Evolutionary conservation across 2,329 filamentous ascomycete genomes (phyloP).

Genomic region (Microdochium trichocladiopsis): DNA sequence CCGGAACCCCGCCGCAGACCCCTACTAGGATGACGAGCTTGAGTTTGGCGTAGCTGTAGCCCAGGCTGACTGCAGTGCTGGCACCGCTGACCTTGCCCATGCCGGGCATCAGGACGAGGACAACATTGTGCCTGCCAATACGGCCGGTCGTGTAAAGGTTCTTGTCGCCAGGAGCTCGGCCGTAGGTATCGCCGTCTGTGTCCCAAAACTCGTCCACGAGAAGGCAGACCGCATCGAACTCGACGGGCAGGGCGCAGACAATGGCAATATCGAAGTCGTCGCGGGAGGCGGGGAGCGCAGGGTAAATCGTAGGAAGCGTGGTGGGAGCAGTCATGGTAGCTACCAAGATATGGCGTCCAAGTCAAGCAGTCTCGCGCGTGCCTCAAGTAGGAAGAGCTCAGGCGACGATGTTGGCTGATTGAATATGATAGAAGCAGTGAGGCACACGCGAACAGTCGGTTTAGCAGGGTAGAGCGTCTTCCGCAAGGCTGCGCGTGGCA

Average conservation of each 20-base stretch:
- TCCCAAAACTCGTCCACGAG: neutral
- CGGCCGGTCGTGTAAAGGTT: neutral
- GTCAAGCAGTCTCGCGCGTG: too few species aligned
- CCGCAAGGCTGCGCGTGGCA: too few species aligned
- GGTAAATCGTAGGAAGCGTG: too few species aligned
- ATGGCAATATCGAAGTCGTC: neutral
- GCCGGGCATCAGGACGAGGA: neutral
- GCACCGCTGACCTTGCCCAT: conserved; percentile 1
- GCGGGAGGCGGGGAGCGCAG: neutral
- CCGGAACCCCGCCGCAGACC: conserved; percentile 20
- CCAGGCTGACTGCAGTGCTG: neutral
- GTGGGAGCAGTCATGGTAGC: too few species aligned
- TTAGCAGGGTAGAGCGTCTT: too few species aligned
- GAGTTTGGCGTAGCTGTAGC: conserved; percentile 14
- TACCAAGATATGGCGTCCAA: too few species aligned
- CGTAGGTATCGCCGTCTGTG: neutral
- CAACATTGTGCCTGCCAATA: neutral
- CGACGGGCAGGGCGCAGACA: neutral
- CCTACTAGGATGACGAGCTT: conserved; percentile 18
- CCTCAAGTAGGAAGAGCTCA: too few species aligned
- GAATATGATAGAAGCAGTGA: too few species aligned
- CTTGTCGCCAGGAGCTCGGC: neutral
- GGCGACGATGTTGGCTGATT: too few species aligned
- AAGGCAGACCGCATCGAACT: neutral
- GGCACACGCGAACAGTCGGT: too few species aligned